These are phyloP conservation scores for Leucosporidium scottii DNA, from an alignment of 768 basidiomycete genomes.

Conservation along the genomic window DNA sequence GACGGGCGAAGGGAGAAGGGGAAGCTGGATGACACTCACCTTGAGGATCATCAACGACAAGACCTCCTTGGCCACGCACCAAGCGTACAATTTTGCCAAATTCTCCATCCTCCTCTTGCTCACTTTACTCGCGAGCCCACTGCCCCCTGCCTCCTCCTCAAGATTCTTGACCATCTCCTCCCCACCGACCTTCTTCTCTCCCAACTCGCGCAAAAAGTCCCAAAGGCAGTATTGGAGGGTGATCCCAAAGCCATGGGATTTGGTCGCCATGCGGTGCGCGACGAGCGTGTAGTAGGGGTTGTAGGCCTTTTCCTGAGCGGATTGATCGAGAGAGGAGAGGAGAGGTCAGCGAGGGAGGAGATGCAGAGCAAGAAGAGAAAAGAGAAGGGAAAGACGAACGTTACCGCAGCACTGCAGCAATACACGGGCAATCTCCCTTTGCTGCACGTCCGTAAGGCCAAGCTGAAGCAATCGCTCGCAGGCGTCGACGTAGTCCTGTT, in stretches of 20 bases:
- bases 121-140: conserved; percentile 44
- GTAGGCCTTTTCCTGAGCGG: conserved; percentile 71
- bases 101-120: conserved; percentile 54
- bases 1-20: neutral
- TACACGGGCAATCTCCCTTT: conserved; percentile 89
- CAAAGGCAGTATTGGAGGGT: conserved; percentile 92
- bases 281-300: conserved; percentile 95
- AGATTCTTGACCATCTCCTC: conserved; percentile 63
- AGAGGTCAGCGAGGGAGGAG: too few relatives aligned
- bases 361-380: neutral
- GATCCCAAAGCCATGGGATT: conserved; percentile 68
- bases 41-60: conserved; percentile 71
- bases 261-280: conserved; percentile 58
- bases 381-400: conserved; percentile 49
- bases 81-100: conserved; percentile 76
- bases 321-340: neutral
- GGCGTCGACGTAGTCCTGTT: conserved; percentile 93
- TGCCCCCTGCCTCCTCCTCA: conserved; percentile 47
- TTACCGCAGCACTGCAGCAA: conserved; percentile 86
- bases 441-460: conserved; percentile 77
- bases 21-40: conserved; percentile 47
- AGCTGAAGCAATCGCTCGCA: conserved; percentile 81
- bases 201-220: conserved; percentile 91
- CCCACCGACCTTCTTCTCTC: conserved; percentile 74
- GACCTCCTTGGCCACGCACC: conserved; percentile 85